Evolutionary conservation across 2,329 filamentous ascomycete species (phyloP), one percentile per base, ranked within the genome.

Genomic region (Calonectria hongkongensis): DNA sequence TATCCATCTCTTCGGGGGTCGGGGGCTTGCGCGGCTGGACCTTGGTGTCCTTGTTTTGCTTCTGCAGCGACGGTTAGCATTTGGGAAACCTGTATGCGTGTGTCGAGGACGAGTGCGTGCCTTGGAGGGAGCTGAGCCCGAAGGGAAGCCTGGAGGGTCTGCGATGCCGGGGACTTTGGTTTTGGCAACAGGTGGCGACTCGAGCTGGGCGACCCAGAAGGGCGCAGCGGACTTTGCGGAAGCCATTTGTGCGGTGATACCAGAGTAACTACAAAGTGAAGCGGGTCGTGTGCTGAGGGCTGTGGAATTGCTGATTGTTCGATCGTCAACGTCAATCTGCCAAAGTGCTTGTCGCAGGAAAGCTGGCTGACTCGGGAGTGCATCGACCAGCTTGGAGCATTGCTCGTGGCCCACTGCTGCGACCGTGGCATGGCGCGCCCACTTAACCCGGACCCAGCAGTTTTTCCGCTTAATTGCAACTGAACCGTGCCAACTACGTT

Each of bases 1-100:
- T 95, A 84, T 98, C 96, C 89, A 96, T 98, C 86, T 98, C 96
- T 80, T 94, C 94, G 77, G 93, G 85, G 1, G 94, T 93, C 39
- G 94, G 93, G 73, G 93, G 88, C 80, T 93, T 92, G 78, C 93
- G 92, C 71, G 83, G 88, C 76, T 87, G 85, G 54, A 79, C 70
- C 77, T 89, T 89, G 73, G 83, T 73, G 69, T 89, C 87, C 74
- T 89, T 89, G 33, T 88, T 87, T 78, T 88, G 86, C 77, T 89
- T 89, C 87, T 89, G 47, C 25, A 21, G 27, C 3, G n/a, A 4
- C 0, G 30, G 66, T 81, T 51, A 78, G 71, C 43, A 16, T 13
- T 39, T 6, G 13, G 45, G 6, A 33, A 33, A 43, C 67, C 30
- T 30, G 43, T 13, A 36, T 10, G 45, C 66, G 2, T 12, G 7